These are phyloP conservation scores for Saprolegnia diclina DNA, from an alignment of 352 stramenopile species.

Conservation along the genomic window DNA sequence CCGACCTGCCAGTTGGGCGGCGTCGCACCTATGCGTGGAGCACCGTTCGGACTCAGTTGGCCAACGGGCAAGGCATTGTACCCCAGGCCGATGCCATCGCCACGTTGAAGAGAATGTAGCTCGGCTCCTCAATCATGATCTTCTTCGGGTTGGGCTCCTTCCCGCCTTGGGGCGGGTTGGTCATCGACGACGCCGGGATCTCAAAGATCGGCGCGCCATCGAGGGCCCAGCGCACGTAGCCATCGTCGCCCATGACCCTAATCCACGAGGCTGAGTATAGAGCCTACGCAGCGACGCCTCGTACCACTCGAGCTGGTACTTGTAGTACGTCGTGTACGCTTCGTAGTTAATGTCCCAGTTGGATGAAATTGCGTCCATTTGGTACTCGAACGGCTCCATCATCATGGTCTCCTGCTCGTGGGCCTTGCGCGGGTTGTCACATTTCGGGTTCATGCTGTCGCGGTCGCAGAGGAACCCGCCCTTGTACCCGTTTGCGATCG, in stretches of 20 bases:
- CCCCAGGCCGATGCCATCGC: conserved; percentile 87
- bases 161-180: conserved; percentile 43
- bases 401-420: conserved; percentile 46
- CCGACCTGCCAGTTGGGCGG: conserved; percentile 48
- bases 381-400: conserved; percentile 59
- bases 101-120: conserved; percentile 93
- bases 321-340: conserved; percentile 53
- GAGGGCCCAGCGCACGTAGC: conserved; percentile 66
- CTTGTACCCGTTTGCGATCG: conserved; percentile 57
- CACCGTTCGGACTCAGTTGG: conserved; percentile 33
- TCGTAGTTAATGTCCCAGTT: conserved; percentile 63
- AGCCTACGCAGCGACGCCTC: too few species aligned
- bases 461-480: conserved; percentile 57
- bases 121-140: conserved; percentile 82
- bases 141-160: conserved; percentile 39
- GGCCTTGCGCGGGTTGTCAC: conserved; percentile 39
- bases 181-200: conserved; percentile 50
- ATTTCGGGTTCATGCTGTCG: conserved; percentile 51
- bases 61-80: conserved; percentile 31
- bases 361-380: conserved; percentile 67
- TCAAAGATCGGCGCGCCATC: conserved; percentile 57
- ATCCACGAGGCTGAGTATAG: too few species aligned
- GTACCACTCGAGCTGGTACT: conserved; percentile 63
- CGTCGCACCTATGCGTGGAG: conserved; percentile 28
- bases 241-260: conserved; percentile 48